Evolutionary conservation across 169 alveolate genomes (phyloP), one percentile per base, ranked within the genome.

Genomic region (Cryptosporidium canis): DNA sequence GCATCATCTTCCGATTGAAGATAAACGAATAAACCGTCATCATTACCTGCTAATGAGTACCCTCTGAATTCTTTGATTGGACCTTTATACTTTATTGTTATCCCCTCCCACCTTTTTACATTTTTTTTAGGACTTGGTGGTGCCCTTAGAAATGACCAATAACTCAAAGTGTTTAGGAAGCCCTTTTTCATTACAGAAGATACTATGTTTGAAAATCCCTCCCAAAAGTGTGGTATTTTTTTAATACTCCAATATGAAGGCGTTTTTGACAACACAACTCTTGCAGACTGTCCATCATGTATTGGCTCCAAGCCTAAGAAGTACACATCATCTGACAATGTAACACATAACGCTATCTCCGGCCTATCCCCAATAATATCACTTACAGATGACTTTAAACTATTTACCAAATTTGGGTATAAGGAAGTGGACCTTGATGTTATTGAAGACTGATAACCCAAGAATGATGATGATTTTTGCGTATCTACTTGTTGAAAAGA

Each of bases 161-260:
- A 77, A 58, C 87, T 77, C 21, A 77, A 6, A 41, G 87, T 77
- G 24, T 77, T 77, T 77, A 77, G 24, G 43, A 77, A 61, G 8
- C 87, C 87, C 45, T 77, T 77, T 33, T 77, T 45, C 44, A 77
- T 58, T 31, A 77, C 87, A 24, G 87, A 77, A 56, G 87, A 77
- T n/a, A 77, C 35, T 8, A 77, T 77, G 27, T 77, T 61, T 24
- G 72, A 77, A 12, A 77, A 61, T 27, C 87, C 87, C 12, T 58
- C 70, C 87, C 87, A 77, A 77, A 77, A 77, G 16, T 77, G 87
- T 3, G 87, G 87, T 14, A 77, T 55, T 39, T 61, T 77, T 21
- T 77, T 55, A 14, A 77, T 77, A 21, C 72, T 77, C 87, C 87
- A 77, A 43, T 58, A 77, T 6, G 87, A 77, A 24, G 87, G 87